Base-by-base conservation (phyloP, 345 rosid genomes). In the Populus euphratica region DNA sequence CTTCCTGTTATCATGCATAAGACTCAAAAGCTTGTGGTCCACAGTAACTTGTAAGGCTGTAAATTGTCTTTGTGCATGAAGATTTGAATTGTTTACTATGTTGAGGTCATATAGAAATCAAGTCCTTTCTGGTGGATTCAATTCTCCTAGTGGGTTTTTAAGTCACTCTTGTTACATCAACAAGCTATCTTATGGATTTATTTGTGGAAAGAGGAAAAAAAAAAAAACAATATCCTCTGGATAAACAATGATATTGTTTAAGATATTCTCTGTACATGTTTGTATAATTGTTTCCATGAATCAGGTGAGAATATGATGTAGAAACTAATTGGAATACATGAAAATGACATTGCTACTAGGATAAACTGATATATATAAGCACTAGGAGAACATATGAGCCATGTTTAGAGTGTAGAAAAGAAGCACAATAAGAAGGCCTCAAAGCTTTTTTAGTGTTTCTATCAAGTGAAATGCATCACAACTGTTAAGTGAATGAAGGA, bases 1-100 rank as follows among this genome's bases (percentile, higher is more conserved):
- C 97, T 93, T 78, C 97, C 97, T 14, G 87, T 91, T 77, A 73
- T 92, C 84, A 88, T 86, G 89, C 89, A 86, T 59, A 87, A 79
- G 82, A 89, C 90, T 72, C 93, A 91, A 79, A 94, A 89, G 88
- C 91, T 94, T 76, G 83, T 81, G 84, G 70, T 92, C 77, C 87
- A 86, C 33, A 77, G 82, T 80, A 83, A 82, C 35, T 74, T 68
- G 41, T 85, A 76, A 80, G 76, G 75, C 75, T 76, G 79, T 80
- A 76, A 50, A 68, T 72, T 79, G 63, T 72, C 64, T 62, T 68
- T 68, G 21, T 47, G 71, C 61, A 73, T 69, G 75, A 76, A 41
- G 69, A 69, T 71, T 52, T 69, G 39, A 68, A 66, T 70, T 64
- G 65, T 54, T 74, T 63, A 62, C 68, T 44, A 73, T 72, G 73